Conservation (phyloP, 345 rosid species). For the Eucalyptus polyanthemos region DNA sequence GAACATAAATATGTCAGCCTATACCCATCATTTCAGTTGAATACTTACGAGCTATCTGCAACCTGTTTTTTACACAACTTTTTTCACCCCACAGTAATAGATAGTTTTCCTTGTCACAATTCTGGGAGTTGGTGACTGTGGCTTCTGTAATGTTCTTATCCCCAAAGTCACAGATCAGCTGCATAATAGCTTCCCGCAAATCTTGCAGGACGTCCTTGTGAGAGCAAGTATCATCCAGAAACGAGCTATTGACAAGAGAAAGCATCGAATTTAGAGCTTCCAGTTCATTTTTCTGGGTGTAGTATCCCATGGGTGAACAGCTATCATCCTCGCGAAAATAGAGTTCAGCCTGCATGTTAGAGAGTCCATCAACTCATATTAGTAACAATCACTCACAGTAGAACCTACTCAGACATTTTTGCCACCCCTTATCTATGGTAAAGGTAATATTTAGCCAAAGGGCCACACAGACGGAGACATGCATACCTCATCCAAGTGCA, state of each 20-base stretch:
- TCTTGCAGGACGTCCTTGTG: conserved; percentile 15
- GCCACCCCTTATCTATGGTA: background rate
- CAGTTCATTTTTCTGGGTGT: conserved; percentile 65
- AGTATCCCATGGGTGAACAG: conserved; percentile 22
- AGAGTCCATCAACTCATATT: background rate
- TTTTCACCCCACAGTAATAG: conserved; percentile 54
- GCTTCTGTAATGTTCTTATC: conserved; percentile 8
- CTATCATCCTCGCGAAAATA: conserved; percentile 47
- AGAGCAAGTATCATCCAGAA: background rate
- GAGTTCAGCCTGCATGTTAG: conserved; percentile 54
- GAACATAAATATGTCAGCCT: background rate
- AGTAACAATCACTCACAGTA: background rate
- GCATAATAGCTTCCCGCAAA: conserved; percentile 15
- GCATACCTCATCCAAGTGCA: conserved; percentile 56
- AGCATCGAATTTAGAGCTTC: conserved; percentile 59
- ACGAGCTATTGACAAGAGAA: conserved; percentile 9
- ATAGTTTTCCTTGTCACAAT: conserved; percentile 33
- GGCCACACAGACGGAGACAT: background rate
- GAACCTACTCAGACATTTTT: background rate
- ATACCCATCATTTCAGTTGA: background rate
- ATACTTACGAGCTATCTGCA: conserved; percentile 65
- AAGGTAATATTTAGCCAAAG: background rate
- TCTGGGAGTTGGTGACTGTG: conserved; percentile 13
- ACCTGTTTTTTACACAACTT: conserved; percentile 41
- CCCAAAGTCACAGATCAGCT: conserved; percentile 23